These are phyloP conservation scores for Ophiostoma ips DNA, from an alignment of 2,329 filamentous ascomycete genomes.

Conservation along the genomic window DNA sequence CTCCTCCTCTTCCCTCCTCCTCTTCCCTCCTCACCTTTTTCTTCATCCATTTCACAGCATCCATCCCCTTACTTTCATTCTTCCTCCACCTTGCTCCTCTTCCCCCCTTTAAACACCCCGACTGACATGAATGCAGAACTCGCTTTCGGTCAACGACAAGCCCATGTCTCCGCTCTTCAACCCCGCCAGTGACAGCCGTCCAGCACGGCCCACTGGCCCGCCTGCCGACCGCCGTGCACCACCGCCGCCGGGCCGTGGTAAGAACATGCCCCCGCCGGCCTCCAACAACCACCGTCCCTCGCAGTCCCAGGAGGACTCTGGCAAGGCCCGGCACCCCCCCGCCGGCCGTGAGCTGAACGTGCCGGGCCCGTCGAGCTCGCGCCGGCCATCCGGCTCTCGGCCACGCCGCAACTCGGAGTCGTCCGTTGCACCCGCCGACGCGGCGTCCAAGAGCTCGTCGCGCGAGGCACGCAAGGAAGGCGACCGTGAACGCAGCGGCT, in stretches of 20 bases:
- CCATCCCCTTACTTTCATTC: neutral
- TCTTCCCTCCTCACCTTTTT: neutral
- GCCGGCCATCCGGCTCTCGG: constrained; percentile 27
- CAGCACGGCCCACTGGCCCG: constrained; percentile 12
- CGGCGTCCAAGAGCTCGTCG: constrained; percentile 34
- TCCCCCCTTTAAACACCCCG: constrained; percentile 14
- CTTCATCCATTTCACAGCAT: neutral
- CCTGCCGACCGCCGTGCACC: constrained; percentile 23
- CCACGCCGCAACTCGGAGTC: constrained; percentile 68
- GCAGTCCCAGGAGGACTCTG: constrained; percentile 53
- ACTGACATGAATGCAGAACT: constrained; percentile 35
- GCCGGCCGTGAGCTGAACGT: neutral
- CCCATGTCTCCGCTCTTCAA: constrained; percentile 10
- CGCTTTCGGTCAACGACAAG: constrained; percentile 52
- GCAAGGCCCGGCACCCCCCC: constrained; percentile 29
- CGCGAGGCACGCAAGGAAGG: constrained; percentile 34
- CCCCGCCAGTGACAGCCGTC: constrained; percentile 14
- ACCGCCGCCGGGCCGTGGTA: constrained; percentile 26
- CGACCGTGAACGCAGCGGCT: constrained; percentile 33
- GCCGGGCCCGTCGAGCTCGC: constrained; percentile 2
- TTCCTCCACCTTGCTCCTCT: constrained; percentile 7
- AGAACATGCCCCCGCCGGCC: constrained; percentile 35
- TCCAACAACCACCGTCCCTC: constrained; percentile 41
- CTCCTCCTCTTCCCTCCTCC: neutral
- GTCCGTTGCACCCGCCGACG: constrained; percentile 46